Conservation (phyloP, 345 rosid genomes). For the Rhizophora apiculata region DNA sequence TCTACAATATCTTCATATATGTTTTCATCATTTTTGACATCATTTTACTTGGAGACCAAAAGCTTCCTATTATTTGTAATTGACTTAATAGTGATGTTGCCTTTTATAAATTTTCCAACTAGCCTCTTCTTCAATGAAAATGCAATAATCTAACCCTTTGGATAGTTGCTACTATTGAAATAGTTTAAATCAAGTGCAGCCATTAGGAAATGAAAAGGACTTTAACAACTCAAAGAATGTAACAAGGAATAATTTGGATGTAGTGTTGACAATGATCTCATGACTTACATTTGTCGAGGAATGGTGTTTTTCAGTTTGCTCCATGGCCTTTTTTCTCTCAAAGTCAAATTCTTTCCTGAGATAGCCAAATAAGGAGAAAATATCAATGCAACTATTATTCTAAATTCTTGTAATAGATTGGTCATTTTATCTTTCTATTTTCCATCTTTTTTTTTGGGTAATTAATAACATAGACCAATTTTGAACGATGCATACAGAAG, state of each 20-base stretch:
- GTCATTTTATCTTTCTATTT: no score
- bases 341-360: slow-evolving; percentile 10
- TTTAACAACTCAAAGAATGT: background rate
- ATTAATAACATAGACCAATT: no score
- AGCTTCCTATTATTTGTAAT: no score
- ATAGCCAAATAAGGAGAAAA: background rate
- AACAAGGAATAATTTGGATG: slow-evolving; percentile 7
- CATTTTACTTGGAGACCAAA: no score
- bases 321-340: slow-evolving; percentile 9
- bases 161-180: background rate
- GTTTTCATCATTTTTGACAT: no score
- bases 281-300: background rate
- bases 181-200: background rate
- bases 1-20: no score
- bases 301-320: background rate
- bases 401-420: background rate
- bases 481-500: no score
- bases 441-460: no score
- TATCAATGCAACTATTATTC: background rate
- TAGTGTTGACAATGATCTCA: background rate
- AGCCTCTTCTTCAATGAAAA: no score
- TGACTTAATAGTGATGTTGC: no score
- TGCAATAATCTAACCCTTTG: no score
- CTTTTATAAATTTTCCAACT: no score
- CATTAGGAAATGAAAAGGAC: background rate